Base-by-base conservation (phyloP, 495 filamentous ascomycete species). In the Hyphodiscus hymeniophilus region DNA sequence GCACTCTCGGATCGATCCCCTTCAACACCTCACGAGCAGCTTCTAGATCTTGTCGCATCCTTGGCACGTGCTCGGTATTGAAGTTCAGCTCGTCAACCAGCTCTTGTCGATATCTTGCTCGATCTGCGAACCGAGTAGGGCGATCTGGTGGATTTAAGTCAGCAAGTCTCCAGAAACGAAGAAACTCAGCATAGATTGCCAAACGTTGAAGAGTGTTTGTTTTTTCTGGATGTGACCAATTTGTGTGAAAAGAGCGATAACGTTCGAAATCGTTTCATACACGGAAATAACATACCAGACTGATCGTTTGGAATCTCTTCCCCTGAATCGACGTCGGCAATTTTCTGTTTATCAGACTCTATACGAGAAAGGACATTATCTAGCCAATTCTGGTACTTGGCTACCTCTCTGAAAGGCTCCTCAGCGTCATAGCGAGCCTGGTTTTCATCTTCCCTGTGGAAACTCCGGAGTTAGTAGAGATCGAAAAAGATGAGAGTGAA, bases 361-460 rank as follows among this genome's bases (percentile, higher is more conserved):
- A 45, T 45, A n/a, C 17, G 32, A 2, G 10, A 6, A 3, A 35
- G 26, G 4, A 18, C 2, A 15, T 11, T 11, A n/a, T 33, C 24
- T 3, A 45, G 13, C 13, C 30, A 31, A n/a, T 16, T 4, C 7
- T 26, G 24, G 12, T 30, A 17, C 11, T 34, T 45, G 6, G 11
- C 28, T 4, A 34, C 42, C n/a, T 45, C 18, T 18, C 13, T 16
- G 18, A 45, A 38, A 20, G 42, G 42, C 28, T 45, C 42, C n/a
- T 45, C 42, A 13, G 26, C 41, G 2, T 24, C 28, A 10, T 3
- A 7, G 13, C 42, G 42, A 10, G 7, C 11, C n/a, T 32, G 22
- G 32, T 47, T 21, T 24, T 30, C 22, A 13, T 31, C 31, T 5
- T 47, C n/a, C 44, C n/a, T n/a, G n/a, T n/a, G n/a, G n/a, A n/a